Percentiles rank a stretch among this genome's conserved stretches.
Conservation (phyloP, 2,329 filamentous ascomycete species). For the Biscogniauxia sp. region DNA sequence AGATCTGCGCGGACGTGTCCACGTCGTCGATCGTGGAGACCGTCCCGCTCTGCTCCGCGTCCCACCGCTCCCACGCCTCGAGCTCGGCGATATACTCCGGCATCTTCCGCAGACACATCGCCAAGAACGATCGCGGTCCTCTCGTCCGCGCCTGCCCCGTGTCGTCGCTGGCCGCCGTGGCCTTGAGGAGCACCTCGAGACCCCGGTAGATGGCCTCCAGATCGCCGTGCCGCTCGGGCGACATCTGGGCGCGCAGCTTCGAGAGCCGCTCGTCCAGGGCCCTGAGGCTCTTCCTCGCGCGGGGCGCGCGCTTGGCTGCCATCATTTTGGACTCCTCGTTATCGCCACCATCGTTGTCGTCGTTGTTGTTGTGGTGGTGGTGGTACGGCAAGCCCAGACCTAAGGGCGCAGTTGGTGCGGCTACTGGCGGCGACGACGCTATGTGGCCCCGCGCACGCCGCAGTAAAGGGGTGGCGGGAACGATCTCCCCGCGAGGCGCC, state of each 20-base stretch:
- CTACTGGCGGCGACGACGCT: constrained; percentile 23
- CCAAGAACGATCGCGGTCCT: constrained; percentile 42
- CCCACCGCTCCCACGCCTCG: constrained; percentile 40
- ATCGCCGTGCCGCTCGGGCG: constrained; percentile 33
- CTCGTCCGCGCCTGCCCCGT: constrained; percentile 7
- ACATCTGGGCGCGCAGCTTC: constrained; percentile 31
- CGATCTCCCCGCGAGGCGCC: constrained; percentile 22
- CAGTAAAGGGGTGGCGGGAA: constrained; percentile 29
- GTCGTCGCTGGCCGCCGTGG: constrained; percentile 30
- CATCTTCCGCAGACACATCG: constrained; percentile 48
- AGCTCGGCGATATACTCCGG: constrained; percentile 46
- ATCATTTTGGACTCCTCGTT: neutral
- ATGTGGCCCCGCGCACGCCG: constrained; percentile 28
- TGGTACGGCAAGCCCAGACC: neutral
- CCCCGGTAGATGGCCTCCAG: constrained; percentile 46
- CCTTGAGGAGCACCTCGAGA: constrained; percentile 43
- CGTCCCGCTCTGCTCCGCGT: constrained; percentile 38
- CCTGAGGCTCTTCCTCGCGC: constrained; percentile 6
- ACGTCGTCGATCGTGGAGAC: constrained; percentile 35
- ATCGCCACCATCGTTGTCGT: no score
- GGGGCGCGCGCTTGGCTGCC: constrained; percentile 7
- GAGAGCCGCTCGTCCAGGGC: constrained; percentile 35
- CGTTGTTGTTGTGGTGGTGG: neutral
- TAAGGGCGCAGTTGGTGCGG: neutral
- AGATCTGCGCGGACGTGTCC: constrained; percentile 44